Base-by-base conservation (phyloP, 1,139 yeast species). In the Suhomyces bokatorum region DNA sequence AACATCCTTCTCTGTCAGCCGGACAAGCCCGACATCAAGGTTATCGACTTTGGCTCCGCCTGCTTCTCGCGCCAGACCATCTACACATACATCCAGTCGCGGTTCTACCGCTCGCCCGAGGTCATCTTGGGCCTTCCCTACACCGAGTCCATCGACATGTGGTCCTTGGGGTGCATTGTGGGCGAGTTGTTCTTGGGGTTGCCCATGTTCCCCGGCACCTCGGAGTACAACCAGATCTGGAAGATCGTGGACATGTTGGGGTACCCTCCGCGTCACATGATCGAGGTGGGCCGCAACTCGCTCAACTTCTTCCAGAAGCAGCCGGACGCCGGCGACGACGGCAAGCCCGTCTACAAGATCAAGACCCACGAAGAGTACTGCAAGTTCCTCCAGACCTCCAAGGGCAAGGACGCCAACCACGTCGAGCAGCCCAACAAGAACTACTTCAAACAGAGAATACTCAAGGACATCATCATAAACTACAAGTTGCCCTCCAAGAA, bases 151-250 rank as follows among this genome's bases (percentile, higher is more conserved):
- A 93, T 93, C 46, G 99, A 93, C 64, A 90, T 93, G 91, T 93
- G 99, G 99, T 90, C 98, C 2, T 71, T 93, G 37, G 99, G 99
- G 2, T 93, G 99, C 69, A 93, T 95, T 43, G 85, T 91, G 30
- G 97, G 97, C 1, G 99, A 93, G 62, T 69, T 93, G 44, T 93
- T 90, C 57, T 67, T 93, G 44, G 99, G 99, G 0, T 73, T 93
- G 45, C 99, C 99, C 1, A 75, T 93, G 57, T 90, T 93, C 58
- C 98, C 99, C 0, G 99, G 99, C 2, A 80, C 91, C 4, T 87
- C 97, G 0, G 99, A 93, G 64, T 93, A 85, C 65, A 90, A 93
- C 60, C 98, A 91, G 64, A 69, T 95, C 37, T 77, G 83, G 56
- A 81, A 96, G 56, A 90, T 93, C 37, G 81, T 85, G 6, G 87